Percentiles rank a stretch among this genome's conserved stretches.
Evolutionary conservation across 441 rosid genomes (phyloP).

Genomic region (Theobroma grandiflorum): DNA sequence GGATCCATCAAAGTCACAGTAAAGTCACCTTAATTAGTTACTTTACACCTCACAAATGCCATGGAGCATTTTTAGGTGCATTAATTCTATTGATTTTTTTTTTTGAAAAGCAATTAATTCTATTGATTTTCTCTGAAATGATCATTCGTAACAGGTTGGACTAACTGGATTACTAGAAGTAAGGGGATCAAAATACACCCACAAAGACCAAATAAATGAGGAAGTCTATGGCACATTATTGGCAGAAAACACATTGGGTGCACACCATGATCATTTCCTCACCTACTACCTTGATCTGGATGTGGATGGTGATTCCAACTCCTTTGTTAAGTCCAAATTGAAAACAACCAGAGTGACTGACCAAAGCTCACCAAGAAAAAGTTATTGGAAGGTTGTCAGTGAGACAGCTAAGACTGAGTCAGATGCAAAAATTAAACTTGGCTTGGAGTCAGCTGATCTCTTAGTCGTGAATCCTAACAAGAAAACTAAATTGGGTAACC

Average conservation of each 20-base stretch:
- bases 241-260: conserved; percentile 58
- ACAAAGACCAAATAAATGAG: conserved; percentile 48
- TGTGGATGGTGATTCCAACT: conserved; percentile 64
- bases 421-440: conserved; percentile 52
- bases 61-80: not conserved
- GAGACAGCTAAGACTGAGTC: conserved; percentile 65
- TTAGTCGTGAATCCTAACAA: conserved; percentile 58
- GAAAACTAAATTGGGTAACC: conserved; percentile 61
- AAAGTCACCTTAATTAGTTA: not conserved
- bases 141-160: conserved; percentile 48
- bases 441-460: conserved; percentile 43
- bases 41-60: not conserved
- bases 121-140: not conserved
- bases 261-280: conserved; percentile 66
- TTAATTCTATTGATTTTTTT: not conserved
- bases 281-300: conserved; percentile 68
- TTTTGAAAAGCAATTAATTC: not conserved
- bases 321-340: conserved; percentile 56
- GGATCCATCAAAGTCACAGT: conserved; percentile 60
- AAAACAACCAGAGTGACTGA: conserved; percentile 31
- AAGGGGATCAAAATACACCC: conserved; percentile 47
- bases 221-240: conserved; percentile 60
- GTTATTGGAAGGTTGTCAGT: conserved; percentile 59
- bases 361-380: conserved; percentile 53
- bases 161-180: conserved; percentile 62